Evolutionary conservation across 305 asterid genomes (phyloP).

Genomic region (Plantago rigida): DNA sequence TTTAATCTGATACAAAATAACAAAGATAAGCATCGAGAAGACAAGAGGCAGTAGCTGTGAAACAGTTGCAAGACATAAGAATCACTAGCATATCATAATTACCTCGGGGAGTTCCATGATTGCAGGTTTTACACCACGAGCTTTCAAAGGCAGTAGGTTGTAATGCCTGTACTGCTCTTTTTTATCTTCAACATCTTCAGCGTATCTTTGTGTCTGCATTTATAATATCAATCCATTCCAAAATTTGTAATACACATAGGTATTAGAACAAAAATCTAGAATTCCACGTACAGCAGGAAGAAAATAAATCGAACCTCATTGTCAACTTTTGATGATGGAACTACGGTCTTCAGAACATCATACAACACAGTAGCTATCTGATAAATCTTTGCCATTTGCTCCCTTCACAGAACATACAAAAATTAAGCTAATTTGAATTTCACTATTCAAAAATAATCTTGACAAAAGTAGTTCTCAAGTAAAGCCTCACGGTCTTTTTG

Average conservation of each 20-base stretch:
- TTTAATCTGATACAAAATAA: constrained; percentile 51
- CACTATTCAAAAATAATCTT: constrained; percentile 6
- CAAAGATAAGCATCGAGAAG: constrained; percentile 18
- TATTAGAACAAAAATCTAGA: constrained; percentile 1
- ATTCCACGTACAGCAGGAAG: constrained; percentile 20
- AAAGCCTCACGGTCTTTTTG: constrained; percentile 75
- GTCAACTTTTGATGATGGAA: constrained; percentile 53
- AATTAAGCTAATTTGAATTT: constrained; percentile 6
- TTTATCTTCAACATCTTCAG: constrained; percentile 82
- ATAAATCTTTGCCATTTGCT: constrained; percentile 88
- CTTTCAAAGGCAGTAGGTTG: constrained; percentile 82
- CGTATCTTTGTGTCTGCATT: constrained; percentile 60
- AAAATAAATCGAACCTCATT: constrained; percentile 46
- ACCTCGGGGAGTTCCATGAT: constrained; percentile 98
- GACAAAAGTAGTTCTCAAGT: constrained; percentile 2
- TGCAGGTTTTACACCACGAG: constrained; percentile 78
- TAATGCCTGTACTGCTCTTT: constrained; percentile 72
- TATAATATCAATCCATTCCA: constrained; percentile 19
- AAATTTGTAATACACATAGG: not conserved
- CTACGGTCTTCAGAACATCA: constrained; percentile 68
- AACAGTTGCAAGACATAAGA: constrained; percentile 13
- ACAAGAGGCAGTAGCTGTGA: constrained; percentile 6
- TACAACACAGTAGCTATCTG: constrained; percentile 85
- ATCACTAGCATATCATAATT: constrained; percentile 20
- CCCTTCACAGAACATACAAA: constrained; percentile 40